Evolutionary conservation across 1,284 basidiomycete species (phyloP), one percentile per base, ranked within the genome.

Genomic region (Ustilago loliicola): DNA sequence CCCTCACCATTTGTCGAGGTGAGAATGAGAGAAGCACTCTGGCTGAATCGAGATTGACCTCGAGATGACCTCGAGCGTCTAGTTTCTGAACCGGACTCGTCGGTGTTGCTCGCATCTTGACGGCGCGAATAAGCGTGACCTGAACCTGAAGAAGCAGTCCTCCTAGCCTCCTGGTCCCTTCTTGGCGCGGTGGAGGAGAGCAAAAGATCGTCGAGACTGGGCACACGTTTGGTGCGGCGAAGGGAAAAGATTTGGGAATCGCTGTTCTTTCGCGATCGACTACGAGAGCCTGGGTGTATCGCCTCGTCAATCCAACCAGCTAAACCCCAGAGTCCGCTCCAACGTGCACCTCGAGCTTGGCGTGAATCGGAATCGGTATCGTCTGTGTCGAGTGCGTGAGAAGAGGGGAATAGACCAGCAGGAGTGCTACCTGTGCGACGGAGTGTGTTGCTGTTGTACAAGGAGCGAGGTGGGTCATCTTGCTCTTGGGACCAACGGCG

Each of bases 401-500:
- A 30, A 27, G 62, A 30, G 13, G 59, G 53, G 19, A 57, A 61
- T 27, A 66, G 40, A 30, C 60, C 61, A n/a, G 69, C 66, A 4
- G 75, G 70, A 5, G 55, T 72, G 47, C 75, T 77, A 30, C 75
- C 75, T 1, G 70, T 77, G 11, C 70, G 69, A 19, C 75, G 59
- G 6, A 77, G 63, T 15, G 54, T 50, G 54, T 66, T 48, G 54
- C 63, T 48, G 36, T 34, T 65, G 65, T 71, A 67, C 11, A 66
- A 40, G n/a, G 54, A 29, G 8, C 54, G 60, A 34, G 38, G 17
- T 19, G 67, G 53, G 0, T 71, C 58, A 50, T 70, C 63, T 34
- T 66, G 62, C 48, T 75, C 67, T 55, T 77, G 74, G 19, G 74
- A 77, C 74, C 74, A 77, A 60, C 74, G 68, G 36, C 74, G 68